These are phyloP conservation scores for Seminavis robusta DNA, from an alignment of 108 stramenopile genomes.

Conservation along the genomic window DNA sequence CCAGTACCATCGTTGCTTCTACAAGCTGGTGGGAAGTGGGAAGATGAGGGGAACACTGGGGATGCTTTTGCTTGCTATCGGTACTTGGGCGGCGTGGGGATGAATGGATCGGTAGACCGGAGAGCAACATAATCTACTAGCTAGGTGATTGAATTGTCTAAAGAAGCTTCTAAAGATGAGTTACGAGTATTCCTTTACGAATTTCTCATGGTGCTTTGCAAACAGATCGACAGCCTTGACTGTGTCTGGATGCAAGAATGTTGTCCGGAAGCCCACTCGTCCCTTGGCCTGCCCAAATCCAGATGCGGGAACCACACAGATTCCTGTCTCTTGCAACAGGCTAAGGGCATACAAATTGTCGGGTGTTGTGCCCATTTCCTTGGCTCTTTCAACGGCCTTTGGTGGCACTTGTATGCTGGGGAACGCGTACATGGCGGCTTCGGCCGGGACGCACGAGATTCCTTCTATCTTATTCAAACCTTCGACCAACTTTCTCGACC, in stretches of 20 bases:
- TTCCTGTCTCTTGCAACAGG: constrained; percentile 88
- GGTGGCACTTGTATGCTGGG: constrained; percentile 82
- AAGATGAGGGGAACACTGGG: too few species aligned
- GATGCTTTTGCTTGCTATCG: too few species aligned
- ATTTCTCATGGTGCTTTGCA: constrained; percentile 73
- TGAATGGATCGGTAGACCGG: too few species aligned
- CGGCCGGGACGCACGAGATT: constrained; percentile 85
- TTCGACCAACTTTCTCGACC: constrained; percentile 70
- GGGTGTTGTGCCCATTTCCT: constrained; percentile 62
- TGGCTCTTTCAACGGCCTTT: constrained; percentile 73
- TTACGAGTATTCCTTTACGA: constrained; percentile 69
- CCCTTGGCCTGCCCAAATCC: constrained; percentile 95
- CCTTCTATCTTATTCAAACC: constrained; percentile 90
- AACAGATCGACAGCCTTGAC: constrained; percentile 69
- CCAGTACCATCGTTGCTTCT: too few species aligned
- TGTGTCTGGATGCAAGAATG: constrained; percentile 93
- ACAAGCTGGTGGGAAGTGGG: too few species aligned
- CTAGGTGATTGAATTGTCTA: too few species aligned
- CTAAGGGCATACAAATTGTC: constrained; percentile 93
- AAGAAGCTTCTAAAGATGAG: too few species aligned
- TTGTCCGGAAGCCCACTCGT: constrained; percentile 94
- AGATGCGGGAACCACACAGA: constrained; percentile 94
- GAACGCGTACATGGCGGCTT: constrained; percentile 98
- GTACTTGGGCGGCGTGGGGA: too few species aligned
- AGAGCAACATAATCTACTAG: too few species aligned